Conservation (phyloP, 805 yeast species). For the Spencermartinsiella europaea region DNA sequence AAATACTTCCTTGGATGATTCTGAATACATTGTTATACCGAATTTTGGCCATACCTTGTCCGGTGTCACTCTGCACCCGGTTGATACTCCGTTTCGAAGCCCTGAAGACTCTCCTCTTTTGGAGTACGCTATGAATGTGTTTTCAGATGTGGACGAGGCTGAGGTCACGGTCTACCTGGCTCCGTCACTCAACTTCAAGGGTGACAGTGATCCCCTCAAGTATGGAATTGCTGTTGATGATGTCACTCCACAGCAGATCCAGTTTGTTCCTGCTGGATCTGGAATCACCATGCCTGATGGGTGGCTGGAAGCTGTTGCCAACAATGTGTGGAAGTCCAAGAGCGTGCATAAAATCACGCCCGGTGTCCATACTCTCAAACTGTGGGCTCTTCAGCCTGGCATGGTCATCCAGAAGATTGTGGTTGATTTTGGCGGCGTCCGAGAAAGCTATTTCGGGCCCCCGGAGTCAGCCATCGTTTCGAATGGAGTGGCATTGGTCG, state of each 20-base stretch:
- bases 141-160: slow-evolving; percentile 16
- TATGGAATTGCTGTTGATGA: slow-evolving; percentile 28
- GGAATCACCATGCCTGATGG: slow-evolving; percentile 11
- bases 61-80: slow-evolving; percentile 17
- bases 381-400: slow-evolving; percentile 18
- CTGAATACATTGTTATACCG: slow-evolving; percentile 9
- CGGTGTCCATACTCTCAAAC: slow-evolving; percentile 12
- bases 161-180: slow-evolving; percentile 19
- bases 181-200: slow-evolving; percentile 25
- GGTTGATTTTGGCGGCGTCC: slow-evolving; percentile 18
- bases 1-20: not conserved
- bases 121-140: slow-evolving; percentile 9
- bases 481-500: not conserved
- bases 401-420: slow-evolving; percentile 19
- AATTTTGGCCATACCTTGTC: slow-evolving; percentile 13
- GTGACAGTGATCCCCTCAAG: slow-evolving; percentile 21
- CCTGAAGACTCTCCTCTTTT: slow-evolving; percentile 7
- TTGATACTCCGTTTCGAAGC: slow-evolving; percentile 3
- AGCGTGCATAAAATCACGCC: slow-evolving; percentile 8
- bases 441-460: slow-evolving; percentile 16
- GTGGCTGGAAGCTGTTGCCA: slow-evolving; percentile 17
- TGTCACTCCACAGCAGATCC: slow-evolving; percentile 21
- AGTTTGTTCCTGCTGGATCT: slow-evolving; percentile 22
- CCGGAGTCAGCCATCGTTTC: slow-evolving; percentile 5
- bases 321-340: slow-evolving; percentile 11